Conservation (phyloP, 176 grass and related monocot species). For the Avena insularis region DNA sequence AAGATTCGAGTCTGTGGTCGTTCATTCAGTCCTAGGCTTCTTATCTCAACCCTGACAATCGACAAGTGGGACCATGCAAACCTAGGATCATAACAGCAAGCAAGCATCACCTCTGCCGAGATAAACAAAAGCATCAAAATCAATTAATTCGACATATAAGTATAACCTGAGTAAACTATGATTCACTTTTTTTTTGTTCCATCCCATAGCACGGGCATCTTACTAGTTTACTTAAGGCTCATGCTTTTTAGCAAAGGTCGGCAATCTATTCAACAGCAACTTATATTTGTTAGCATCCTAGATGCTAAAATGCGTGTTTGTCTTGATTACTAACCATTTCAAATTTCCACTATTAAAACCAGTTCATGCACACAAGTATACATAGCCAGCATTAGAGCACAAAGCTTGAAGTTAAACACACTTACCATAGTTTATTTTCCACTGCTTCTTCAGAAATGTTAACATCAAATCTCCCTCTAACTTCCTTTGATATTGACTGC, state of each 20-base stretch:
- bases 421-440: conserved; percentile 4
- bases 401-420: background rate
- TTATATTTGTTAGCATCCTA: conserved; percentile 10
- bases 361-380: background rate
- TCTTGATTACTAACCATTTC: conserved; percentile 26
- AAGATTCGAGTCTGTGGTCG: too few species aligned
- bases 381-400: background rate
- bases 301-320: conserved; percentile 1
- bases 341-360: conserved; percentile 35
- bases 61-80: too few species aligned
- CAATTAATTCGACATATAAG: too few species aligned
- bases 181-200: too few species aligned
- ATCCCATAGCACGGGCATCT: too few species aligned
- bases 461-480: conserved; percentile 10
- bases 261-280: conserved; percentile 11
- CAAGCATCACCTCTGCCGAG: too few species aligned
- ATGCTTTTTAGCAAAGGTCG: background rate
- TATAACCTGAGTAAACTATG: too few species aligned
- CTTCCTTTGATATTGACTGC: conserved; percentile 31
- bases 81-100: too few species aligned
- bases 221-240: background rate
- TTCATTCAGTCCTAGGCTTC: too few species aligned
- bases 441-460: conserved; percentile 23
- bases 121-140: too few species aligned
- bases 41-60: too few species aligned